Conservation (phyloP, 495 filamentous ascomycete species). For the Saxophila tyrrhenica region DNA sequence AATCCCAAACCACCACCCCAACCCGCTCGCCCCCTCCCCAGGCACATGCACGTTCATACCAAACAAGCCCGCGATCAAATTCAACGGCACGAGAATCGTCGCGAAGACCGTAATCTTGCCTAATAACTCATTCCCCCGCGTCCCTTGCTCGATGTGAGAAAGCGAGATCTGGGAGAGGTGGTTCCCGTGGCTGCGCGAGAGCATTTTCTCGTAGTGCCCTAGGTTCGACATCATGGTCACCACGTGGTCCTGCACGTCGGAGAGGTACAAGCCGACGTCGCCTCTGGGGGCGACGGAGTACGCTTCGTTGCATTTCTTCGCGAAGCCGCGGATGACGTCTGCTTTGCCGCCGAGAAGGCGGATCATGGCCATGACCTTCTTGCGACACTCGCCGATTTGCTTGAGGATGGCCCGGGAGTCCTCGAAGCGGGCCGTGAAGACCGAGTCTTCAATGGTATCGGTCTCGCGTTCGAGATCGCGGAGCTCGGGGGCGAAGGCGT, state of each 20-base stretch:
- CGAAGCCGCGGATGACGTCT: conserved; percentile 92
- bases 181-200: conserved; percentile 88
- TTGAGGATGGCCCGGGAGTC: conserved; percentile 79
- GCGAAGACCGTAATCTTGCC: conserved; percentile 93
- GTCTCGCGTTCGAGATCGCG: conserved; percentile 75
- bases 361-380: conserved; percentile 88
- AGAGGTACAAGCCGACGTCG: conserved; percentile 90
- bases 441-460: conserved; percentile 86
- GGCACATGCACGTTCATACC: conserved; percentile 94
- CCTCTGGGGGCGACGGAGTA: conserved; percentile 87
- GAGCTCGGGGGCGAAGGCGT: conserved; percentile 84
- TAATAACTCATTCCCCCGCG: conserved; percentile 69
- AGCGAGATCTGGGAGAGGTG: conserved; percentile 92
- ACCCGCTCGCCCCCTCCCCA: conserved; percentile 41
- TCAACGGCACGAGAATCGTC: conserved; percentile 91
- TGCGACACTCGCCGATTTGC: conserved; percentile 78
- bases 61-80: conserved; percentile 88
- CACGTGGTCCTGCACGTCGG: conserved; percentile 97
- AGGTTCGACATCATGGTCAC: conserved; percentile 98
- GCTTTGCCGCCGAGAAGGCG: conserved; percentile 91
- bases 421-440: conserved; percentile 79
- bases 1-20: conserved; percentile 74
- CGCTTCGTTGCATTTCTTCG: conserved; percentile 94
- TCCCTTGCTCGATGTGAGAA: conserved; percentile 72
- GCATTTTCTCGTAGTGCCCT: conserved; percentile 93